These are phyloP conservation scores for Volvox reticuliferus DNA, from an alignment of 139 green algal genomes.

Conservation along the genomic window DNA sequence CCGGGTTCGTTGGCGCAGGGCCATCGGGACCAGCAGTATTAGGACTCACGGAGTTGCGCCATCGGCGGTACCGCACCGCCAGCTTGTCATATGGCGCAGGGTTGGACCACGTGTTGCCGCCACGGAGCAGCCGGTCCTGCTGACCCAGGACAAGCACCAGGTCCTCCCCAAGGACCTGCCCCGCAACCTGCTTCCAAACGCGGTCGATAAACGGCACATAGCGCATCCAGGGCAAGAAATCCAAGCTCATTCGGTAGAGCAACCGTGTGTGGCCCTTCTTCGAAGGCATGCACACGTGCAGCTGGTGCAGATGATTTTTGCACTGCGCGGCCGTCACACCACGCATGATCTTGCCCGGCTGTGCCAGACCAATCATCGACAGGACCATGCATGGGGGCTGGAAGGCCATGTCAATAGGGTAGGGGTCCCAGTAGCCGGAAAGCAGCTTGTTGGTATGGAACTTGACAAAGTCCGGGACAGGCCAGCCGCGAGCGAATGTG, in stretches of 20 bases:
- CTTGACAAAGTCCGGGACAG: slow-evolving; percentile 93
- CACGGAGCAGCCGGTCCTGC: slow-evolving; percentile 92
- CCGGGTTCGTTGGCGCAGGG: neutral
- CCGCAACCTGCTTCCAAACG: slow-evolving; percentile 84
- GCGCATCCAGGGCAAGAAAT: slow-evolving; percentile 94
- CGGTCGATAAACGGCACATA: slow-evolving; percentile 88
- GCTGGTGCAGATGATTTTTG: slow-evolving; percentile 95
- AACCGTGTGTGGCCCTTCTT: slow-evolving; percentile 89
- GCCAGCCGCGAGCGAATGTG: slow-evolving; percentile 98
- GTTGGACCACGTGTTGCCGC: slow-evolving; percentile 91
- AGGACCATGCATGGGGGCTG: slow-evolving; percentile 93
- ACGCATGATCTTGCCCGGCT: slow-evolving; percentile 91
- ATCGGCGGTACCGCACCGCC: slow-evolving; percentile 94
- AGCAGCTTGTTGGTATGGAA: slow-evolving; percentile 81
- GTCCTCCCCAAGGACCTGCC: slow-evolving; percentile 95
- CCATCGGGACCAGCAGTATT: neutral
- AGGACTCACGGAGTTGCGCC: slow-evolving; percentile 81
- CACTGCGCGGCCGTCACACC: slow-evolving; percentile 82
- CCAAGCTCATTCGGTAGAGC: slow-evolving; percentile 98
- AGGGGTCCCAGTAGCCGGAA: slow-evolving; percentile 95
- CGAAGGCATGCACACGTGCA: slow-evolving; percentile 97
- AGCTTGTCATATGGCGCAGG: slow-evolving; percentile 99
- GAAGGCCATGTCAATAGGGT: slow-evolving; percentile 99
- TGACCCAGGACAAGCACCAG: slow-evolving; percentile 95
- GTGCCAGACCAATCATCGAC: slow-evolving; percentile 90